These are phyloP conservation scores for Pseudogymnoascus sp. DNA, from an alignment of 2,329 filamentous ascomycete genomes.

Conservation along the genomic window DNA sequence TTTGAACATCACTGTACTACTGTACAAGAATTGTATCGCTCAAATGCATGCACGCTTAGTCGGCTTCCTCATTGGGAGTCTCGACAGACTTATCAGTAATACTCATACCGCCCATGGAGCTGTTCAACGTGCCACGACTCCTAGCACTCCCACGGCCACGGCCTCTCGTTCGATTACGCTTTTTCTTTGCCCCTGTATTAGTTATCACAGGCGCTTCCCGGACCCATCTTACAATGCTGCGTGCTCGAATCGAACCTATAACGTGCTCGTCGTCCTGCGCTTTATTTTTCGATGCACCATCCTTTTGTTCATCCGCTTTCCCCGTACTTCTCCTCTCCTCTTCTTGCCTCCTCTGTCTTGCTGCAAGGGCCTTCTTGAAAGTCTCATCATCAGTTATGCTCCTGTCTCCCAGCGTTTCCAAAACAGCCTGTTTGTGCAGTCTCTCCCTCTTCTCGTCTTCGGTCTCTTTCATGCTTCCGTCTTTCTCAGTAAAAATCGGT, in stretches of 20 bases:
- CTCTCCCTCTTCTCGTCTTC: slow-evolving; percentile 50
- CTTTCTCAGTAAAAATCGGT: slow-evolving; percentile 41
- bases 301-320: slow-evolving; percentile 44
- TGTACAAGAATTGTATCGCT: not conserved
- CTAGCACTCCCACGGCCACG: not conserved
- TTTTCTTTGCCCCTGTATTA: not conserved
- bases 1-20: not conserved
- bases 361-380: slow-evolving; percentile 56
- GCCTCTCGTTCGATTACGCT: not conserved
- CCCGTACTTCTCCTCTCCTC: slow-evolving; percentile 34
- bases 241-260: slow-evolving; percentile 61
- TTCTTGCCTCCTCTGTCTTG: slow-evolving; percentile 50
- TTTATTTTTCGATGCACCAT: slow-evolving; percentile 32
- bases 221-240: slow-evolving; percentile 64
- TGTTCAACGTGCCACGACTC: not conserved
- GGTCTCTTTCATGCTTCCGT: slow-evolving; percentile 33
- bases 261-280: slow-evolving; percentile 50
- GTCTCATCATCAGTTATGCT: slow-evolving; percentile 59
- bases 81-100: not conserved
- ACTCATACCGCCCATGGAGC: not conserved
- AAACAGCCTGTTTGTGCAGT: slow-evolving; percentile 56
- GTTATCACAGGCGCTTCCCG: slow-evolving; percentile 41
- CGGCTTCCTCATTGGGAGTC: not conserved
- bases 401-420: slow-evolving; percentile 61
- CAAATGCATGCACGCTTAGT: not conserved